Conservation (phyloP, 768 basidiomycete genomes). For the Amanita molliuscula region DNA sequence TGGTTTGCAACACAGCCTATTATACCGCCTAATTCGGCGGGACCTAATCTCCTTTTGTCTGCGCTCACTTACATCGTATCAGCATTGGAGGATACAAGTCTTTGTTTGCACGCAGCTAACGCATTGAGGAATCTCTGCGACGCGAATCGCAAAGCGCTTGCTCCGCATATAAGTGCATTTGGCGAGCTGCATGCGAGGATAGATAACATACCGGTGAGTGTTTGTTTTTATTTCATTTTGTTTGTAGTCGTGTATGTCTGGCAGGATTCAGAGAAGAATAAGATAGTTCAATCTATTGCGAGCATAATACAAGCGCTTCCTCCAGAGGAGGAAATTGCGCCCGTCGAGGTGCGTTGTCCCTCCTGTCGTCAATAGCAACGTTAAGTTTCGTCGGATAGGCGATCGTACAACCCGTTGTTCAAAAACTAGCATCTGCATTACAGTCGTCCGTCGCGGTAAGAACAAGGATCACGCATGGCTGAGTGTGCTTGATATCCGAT, state of each 20-base stretch:
- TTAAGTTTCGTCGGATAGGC: constrained; percentile 28
- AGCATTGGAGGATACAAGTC: constrained; percentile 52
- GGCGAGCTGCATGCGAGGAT: constrained; percentile 74
- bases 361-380: background rate
- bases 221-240: background rate
- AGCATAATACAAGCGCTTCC: constrained; percentile 90
- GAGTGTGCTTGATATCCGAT: background rate
- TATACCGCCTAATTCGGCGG: constrained; percentile 13
- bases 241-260: constrained; percentile 2
- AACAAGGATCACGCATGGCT: background rate
- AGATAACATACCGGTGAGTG: constrained; percentile 59
- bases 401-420: constrained; percentile 67
- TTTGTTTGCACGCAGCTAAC: constrained; percentile 68
- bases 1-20: constrained; percentile 57
- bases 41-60: constrained; percentile 45
- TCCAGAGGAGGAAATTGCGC: constrained; percentile 64
- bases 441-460: constrained; percentile 43
- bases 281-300: constrained; percentile 85
- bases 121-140: constrained; percentile 84
- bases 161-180: constrained; percentile 78
- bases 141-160: constrained; percentile 75
- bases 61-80: constrained; percentile 61
- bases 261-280: constrained; percentile 79
- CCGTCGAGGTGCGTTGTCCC: constrained; percentile 47
- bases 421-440: constrained; percentile 55